Conservation (phyloP, 768 basidiomycete species). For the Collybia mongolica region DNA sequence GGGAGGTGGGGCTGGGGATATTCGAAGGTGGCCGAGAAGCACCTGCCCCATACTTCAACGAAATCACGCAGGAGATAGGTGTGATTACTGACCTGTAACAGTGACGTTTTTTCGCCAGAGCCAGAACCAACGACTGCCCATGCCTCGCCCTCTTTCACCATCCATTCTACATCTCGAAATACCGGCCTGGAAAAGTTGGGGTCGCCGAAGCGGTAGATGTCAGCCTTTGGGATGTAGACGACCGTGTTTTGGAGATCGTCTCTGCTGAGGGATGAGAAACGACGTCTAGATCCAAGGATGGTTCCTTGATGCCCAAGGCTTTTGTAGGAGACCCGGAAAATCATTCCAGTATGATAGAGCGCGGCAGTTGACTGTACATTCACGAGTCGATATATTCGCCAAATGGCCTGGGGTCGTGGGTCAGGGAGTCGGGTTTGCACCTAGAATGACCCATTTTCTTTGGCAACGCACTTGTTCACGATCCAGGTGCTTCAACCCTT, state of each 20-base stretch:
- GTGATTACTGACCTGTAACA: slow-evolving; percentile 58
- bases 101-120: slow-evolving; percentile 55
- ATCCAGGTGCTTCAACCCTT: no score
- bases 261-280: slow-evolving; percentile 2
- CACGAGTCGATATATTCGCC: no score
- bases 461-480: no score
- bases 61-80: background rate
- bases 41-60: slow-evolving; percentile 36
- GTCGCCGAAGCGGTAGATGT: slow-evolving; percentile 62
- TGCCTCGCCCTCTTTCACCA: slow-evolving; percentile 55
- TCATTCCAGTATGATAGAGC: no score
- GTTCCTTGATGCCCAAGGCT: background rate
- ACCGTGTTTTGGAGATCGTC: slow-evolving; percentile 6
- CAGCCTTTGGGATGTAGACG: slow-evolving; percentile 43
- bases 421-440: no score
- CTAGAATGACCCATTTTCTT: no score
- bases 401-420: no score
- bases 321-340: no score
- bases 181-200: slow-evolving; percentile 45
- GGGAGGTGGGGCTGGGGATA: slow-evolving; percentile 59
- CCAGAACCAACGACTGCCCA: slow-evolving; percentile 78
- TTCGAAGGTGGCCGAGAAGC: slow-evolving; percentile 68
- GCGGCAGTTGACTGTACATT: no score
- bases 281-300: background rate
- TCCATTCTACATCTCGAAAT: slow-evolving; percentile 57